A percentile compares a stretch with the other conserved stretches of the same genome.
Conservation (phyloP, 805 yeast genomes). For the Nakazawaea siamensis region DNA sequence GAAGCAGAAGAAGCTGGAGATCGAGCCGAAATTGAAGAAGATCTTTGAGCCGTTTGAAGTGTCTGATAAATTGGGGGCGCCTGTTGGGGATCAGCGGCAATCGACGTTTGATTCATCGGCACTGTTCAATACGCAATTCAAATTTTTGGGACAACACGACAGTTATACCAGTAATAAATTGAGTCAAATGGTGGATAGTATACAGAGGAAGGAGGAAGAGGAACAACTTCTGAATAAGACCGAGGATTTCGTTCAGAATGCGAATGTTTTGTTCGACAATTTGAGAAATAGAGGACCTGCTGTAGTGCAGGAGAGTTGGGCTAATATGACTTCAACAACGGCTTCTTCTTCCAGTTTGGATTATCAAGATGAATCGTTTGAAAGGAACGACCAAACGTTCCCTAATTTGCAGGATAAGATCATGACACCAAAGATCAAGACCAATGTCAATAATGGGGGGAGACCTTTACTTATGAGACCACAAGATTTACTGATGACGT, state of each 20-base stretch:
- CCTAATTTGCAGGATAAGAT: slow-evolving; percentile 7
- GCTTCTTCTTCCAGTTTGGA: background rate
- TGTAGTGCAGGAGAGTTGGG: background rate
- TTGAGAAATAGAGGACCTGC: slow-evolving; percentile 8
- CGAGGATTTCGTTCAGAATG: slow-evolving; percentile 15
- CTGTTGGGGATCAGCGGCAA: slow-evolving; percentile 3
- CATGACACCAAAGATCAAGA: slow-evolving; percentile 7
- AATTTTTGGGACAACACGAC: slow-evolving; percentile 10
- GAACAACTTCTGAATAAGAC: slow-evolving; percentile 8
- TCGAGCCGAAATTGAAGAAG: slow-evolving; percentile 9
- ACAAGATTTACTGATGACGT: slow-evolving; percentile 7
- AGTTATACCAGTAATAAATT: slow-evolving; percentile 8
- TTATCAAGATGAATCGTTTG: background rate
- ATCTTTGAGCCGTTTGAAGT: slow-evolving; percentile 7
- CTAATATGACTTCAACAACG: background rate
- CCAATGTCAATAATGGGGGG: background rate
- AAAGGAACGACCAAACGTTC: slow-evolving; percentile 1
- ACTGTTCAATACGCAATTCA: slow-evolving; percentile 10
- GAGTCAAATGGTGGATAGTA: slow-evolving; percentile 8
- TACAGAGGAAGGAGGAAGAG: slow-evolving; percentile 1
- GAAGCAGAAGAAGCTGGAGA: background rate
- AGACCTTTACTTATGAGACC: slow-evolving; percentile 9
- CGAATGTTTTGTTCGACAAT: slow-evolving; percentile 14
- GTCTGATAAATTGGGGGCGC: too few species aligned
- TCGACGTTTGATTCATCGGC: slow-evolving; percentile 9